Evolutionary conservation across 2,329 filamentous ascomycete genomes (phyloP).

Genomic region (Monilinia fructigena): DNA sequence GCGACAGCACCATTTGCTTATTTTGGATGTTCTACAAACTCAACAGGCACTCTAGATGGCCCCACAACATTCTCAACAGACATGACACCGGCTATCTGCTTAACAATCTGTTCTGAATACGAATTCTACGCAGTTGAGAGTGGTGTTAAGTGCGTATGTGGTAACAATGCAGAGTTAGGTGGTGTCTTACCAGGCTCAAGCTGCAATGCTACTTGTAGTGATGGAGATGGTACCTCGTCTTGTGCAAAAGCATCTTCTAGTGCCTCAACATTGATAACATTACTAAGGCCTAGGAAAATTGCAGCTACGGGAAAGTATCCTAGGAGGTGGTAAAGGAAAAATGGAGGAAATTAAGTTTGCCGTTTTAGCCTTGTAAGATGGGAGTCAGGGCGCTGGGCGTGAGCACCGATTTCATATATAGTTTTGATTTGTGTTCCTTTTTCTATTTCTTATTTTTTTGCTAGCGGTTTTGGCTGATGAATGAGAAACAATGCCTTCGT

Average conservation of each 20-base stretch:
- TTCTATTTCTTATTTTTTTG: not conserved
- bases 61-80: slow-evolving; percentile 7
- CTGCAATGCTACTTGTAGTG: slow-evolving; percentile 18
- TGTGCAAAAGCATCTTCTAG: not conserved
- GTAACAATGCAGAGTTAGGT: not conserved
- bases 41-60: slow-evolving; percentile 13
- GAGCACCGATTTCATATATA: slow-evolving; percentile 6
- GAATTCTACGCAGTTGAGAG: slow-evolving; percentile 19
- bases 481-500: not conserved
- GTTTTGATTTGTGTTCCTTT: slow-evolving; percentile 5
- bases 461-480: not conserved
- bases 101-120: slow-evolving; percentile 12
- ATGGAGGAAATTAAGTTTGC: not conserved
- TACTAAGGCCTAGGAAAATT: slow-evolving; percentile 8
- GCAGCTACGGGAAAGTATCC: not conserved
- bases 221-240: slow-evolving; percentile 17
- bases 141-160: slow-evolving; percentile 17
- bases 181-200: slow-evolving; percentile 2
- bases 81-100: slow-evolving; percentile 15
- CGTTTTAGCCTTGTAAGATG: not conserved
- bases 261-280: slow-evolving; percentile 11
- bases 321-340: not conserved
- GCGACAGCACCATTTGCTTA: slow-evolving; percentile 11
- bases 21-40: slow-evolving; percentile 18
- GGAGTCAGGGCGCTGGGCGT: not conserved